Percentiles rank a stretch among this genome's conserved stretches.
Evolutionary conservation across 2,329 filamentous ascomycete genomes (phyloP).

Genomic region (Trichoderma gracile): DNA sequence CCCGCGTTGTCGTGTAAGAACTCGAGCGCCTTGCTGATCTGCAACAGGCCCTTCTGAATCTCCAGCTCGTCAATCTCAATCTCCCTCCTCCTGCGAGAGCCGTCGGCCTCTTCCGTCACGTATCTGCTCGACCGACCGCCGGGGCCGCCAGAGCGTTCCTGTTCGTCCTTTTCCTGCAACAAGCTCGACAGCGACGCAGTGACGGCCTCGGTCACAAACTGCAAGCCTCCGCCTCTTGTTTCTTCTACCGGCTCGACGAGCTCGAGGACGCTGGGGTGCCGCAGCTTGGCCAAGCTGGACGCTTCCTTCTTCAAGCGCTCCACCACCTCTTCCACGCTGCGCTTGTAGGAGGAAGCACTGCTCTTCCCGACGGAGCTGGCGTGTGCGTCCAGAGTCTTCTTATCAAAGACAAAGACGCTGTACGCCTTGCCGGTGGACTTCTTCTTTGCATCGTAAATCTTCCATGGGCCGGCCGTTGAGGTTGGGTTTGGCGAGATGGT

Average conservation of each 20-base stretch:
- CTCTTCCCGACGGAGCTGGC: slow-evolving; percentile 43
- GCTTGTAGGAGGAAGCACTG: slow-evolving; percentile 68
- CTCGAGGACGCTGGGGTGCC: slow-evolving; percentile 90
- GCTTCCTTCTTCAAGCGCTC: slow-evolving; percentile 92
- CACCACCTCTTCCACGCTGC: slow-evolving; percentile 82
- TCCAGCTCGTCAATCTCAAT: slow-evolving; percentile 95
- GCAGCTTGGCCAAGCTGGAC: slow-evolving; percentile 79
- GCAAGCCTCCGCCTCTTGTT: slow-evolving; percentile 83
- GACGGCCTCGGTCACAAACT: slow-evolving; percentile 93
- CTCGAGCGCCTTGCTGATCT: slow-evolving; percentile 90
- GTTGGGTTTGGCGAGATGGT: slow-evolving; percentile 72
- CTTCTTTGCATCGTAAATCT: slow-evolving; percentile 96
- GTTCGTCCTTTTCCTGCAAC: slow-evolving; percentile 84
- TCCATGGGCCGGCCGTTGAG: slow-evolving; percentile 90
- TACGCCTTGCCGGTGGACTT: slow-evolving; percentile 88
- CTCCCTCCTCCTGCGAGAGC: slow-evolving; percentile 71
- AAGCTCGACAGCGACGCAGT: slow-evolving; percentile 83
- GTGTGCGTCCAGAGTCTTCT: slow-evolving; percentile 73
- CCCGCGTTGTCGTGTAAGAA: slow-evolving; percentile 95
- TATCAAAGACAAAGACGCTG: slow-evolving; percentile 93
- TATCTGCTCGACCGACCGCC: slow-evolving; percentile 74
- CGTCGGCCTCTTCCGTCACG: slow-evolving; percentile 77
- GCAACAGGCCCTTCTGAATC: slow-evolving; percentile 92
- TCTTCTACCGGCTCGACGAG: slow-evolving; percentile 95
- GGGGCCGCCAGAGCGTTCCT: slow-evolving; percentile 69